Percentiles rank a stretch among this genome's conserved stretches.
phyloP scores from a whole-genome alignment of 805 yeast genomes.

The Cyberlindnera nakhonratchasimensis region DNA sequence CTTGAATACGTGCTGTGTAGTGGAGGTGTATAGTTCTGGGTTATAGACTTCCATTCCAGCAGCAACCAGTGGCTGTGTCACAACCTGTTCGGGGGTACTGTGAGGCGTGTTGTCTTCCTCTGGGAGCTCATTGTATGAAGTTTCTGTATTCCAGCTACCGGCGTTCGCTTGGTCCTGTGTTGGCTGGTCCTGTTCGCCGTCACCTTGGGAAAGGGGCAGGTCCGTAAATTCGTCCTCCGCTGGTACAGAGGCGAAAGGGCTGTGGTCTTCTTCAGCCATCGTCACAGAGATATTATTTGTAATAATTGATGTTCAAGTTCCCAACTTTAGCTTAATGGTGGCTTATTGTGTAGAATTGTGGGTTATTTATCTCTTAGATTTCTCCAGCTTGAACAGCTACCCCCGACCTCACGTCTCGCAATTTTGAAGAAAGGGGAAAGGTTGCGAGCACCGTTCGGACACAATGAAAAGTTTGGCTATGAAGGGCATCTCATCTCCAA shows the following conservation, averaged over 20 bases:
- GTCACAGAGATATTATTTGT: too few species aligned
- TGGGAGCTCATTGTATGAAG: not conserved
- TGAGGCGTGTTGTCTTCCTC: conserved; percentile 4
- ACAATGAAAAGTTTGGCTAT: not conserved
- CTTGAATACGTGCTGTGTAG: conserved; percentile 21
- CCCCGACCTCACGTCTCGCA: not conserved
- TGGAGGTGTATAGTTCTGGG: conserved; percentile 26
- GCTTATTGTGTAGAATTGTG: not conserved
- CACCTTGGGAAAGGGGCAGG: conserved; percentile 23
- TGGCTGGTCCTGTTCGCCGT: conserved; percentile 16
- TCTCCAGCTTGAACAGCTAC: not conserved
- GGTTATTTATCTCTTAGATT: too few species aligned
- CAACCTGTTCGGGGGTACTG: not conserved
- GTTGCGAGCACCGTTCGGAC: not conserved
- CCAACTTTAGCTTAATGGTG: not conserved
- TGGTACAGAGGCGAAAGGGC: conserved; percentile 21
- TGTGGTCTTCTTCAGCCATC: conserved; percentile 27
- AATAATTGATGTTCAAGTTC: too few species aligned
- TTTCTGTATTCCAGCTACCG: not conserved
- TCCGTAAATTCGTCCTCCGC: conserved; percentile 28
- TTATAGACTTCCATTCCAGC: conserved; percentile 26
- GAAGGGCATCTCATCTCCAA: too few species aligned
- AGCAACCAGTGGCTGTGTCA: conserved; percentile 1
- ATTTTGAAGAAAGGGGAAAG: not conserved
- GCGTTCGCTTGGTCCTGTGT: not conserved